Conservation (phyloP, 202 grass and related monocot species). For the Zoysia matrella region DNA sequence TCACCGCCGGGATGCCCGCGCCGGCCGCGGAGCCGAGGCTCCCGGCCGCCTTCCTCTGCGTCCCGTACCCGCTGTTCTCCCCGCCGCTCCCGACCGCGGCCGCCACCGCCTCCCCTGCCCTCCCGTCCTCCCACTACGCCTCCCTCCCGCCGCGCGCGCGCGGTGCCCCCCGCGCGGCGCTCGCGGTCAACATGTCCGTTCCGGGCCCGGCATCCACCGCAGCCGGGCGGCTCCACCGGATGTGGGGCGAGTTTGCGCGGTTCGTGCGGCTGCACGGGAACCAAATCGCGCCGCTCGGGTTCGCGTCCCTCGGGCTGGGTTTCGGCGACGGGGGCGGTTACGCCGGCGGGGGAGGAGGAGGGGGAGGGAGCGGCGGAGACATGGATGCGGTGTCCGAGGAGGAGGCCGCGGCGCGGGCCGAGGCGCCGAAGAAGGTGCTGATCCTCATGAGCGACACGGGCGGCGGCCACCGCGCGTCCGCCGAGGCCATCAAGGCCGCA, state of each 20-base stretch:
- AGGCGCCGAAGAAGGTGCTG: constrained; percentile 81
- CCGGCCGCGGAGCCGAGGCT: constrained; percentile 42
- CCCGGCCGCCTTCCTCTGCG: constrained; percentile 49
- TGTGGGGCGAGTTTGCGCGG: constrained; percentile 79
- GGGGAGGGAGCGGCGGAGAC: constrained; percentile 23
- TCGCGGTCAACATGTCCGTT: constrained; percentile 19
- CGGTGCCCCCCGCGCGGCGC: constrained; percentile 31
- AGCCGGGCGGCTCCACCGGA: constrained; percentile 50
- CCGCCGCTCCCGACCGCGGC: constrained; percentile 31
- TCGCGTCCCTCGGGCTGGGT: constrained; percentile 63
- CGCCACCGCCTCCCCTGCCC: neutral
- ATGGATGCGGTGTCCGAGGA: constrained; percentile 38
- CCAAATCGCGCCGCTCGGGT: constrained; percentile 66
- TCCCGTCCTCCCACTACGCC: constrained; percentile 25
- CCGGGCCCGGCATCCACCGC: constrained; percentile 2
- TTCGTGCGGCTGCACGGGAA: constrained; percentile 75
- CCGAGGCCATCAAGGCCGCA: constrained; percentile 89
- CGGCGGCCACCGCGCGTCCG: constrained; percentile 88
- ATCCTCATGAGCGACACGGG: constrained; percentile 99
- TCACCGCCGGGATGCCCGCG: constrained; percentile 51
- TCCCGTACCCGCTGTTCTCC: constrained; percentile 43
- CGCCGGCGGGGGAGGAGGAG: constrained; percentile 33
- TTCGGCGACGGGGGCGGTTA: constrained; percentile 9
- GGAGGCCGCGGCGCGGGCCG: constrained; percentile 47
- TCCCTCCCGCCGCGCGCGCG: constrained; percentile 24